Evolutionary conservation across 768 basidiomycete genomes (phyloP), one percentile per base, ranked within the genome.

Genomic region (Clitopilus passeckerianus): DNA sequence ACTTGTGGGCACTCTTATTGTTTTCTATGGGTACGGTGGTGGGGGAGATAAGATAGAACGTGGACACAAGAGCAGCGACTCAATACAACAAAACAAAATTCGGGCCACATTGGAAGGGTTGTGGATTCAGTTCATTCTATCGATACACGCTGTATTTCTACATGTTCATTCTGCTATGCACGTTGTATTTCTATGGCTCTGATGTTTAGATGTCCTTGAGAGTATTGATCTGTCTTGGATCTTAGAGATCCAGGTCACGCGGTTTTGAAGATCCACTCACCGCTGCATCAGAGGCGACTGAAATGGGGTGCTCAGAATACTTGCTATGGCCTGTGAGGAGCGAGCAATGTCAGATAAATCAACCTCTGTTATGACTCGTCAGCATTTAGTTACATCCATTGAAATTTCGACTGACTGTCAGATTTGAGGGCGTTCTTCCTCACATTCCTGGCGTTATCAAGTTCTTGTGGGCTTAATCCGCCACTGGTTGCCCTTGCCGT

Each of bases 331-430:
- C 60, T 79, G 80, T 7, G 91, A 93, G 58, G 91, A 91, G 65
- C 91, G 86, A 15, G 93, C 93, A 66, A 95, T 95, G 57, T 86
- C 78, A 30, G 82, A 79, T 59, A 95, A 81, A 72, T 94, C 90
- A 34, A 80, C 64, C 52, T 73, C 77, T 78, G 57, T n/a, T 18
- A 58, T 10, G 60, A 43, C 9, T 10, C 54, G 24, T 20, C 15
- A 34, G 5, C 27, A 33, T 6, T 7, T 23, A 8, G 44, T 14
- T 24, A 30, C 27, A 3, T 7, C 27, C 27, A 30, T 7, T 4
- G 7, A 30, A 30, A 7, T 30, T 30, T 7, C 7, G 4, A 30
- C 77, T 58, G 59, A 85, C 86, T 80, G 61, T 78, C 78, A 55
- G 74, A 73, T 76, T 89, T 90, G 68, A 92, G 73, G 10, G 84